Evolutionary conservation across 2,329 filamentous ascomycete species (phyloP).

Genomic region (Pyrenophora tritici-repentis): DNA sequence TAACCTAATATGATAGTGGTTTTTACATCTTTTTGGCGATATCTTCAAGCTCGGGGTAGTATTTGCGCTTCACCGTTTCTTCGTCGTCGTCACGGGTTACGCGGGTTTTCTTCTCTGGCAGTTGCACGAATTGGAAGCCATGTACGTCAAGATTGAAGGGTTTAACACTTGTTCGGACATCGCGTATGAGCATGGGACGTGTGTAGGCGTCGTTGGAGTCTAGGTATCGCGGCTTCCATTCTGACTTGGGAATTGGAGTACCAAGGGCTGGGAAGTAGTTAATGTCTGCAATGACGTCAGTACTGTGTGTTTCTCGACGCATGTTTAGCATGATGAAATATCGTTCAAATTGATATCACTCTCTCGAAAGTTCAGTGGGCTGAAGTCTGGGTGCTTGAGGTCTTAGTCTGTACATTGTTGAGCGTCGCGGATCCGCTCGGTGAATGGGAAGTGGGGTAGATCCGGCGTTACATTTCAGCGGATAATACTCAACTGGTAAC

Average conservation of each 20-base stretch:
- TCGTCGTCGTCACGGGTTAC: slow-evolving; percentile 13
- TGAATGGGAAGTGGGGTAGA: no score
- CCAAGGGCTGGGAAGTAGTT: slow-evolving; percentile 26
- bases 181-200: slow-evolving; percentile 43
- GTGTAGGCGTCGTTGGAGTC: slow-evolving; percentile 19
- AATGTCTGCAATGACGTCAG: slow-evolving; percentile 21
- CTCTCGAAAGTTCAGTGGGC: no score
- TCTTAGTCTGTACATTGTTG: no score
- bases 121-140: slow-evolving; percentile 35
- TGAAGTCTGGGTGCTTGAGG: no score
- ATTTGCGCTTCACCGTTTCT: slow-evolving; percentile 19
- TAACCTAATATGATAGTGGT: neutral
- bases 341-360: no score
- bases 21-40: slow-evolving; percentile 17
- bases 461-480: no score
- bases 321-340: neutral
- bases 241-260: slow-evolving; percentile 15
- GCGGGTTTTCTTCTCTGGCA: slow-evolving; percentile 6
- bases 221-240: slow-evolving; percentile 20
- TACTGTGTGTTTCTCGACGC: slow-evolving; percentile 1
- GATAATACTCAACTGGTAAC: no score
- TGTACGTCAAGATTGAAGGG: slow-evolving; percentile 46
- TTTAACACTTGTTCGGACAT: slow-evolving; percentile 51
- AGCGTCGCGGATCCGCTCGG: no score
- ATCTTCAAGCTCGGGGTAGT: slow-evolving; percentile 24